phyloP scores from a whole-genome alignment of 176 grass and related monocot genomes.

The Ensete ventricosum region DNA sequence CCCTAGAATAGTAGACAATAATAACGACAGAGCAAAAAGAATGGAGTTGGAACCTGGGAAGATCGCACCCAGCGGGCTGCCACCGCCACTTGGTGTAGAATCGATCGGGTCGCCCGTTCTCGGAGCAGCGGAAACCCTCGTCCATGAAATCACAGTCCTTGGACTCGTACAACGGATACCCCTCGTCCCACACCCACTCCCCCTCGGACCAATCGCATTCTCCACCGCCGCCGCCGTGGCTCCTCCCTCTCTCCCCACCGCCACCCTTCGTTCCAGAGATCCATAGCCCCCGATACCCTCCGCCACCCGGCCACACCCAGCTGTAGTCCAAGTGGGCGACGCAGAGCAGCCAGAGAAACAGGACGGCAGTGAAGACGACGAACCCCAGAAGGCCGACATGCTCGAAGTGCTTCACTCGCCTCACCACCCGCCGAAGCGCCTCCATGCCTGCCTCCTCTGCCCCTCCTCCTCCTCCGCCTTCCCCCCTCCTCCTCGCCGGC shows the following conservation, averaged over 20 bases:
- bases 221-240: background rate
- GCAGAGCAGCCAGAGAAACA: background rate
- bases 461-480: background rate
- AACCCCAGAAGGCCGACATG: constrained; percentile 7
- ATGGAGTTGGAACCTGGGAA: constrained; percentile 28
- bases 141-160: constrained; percentile 41
- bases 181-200: constrained; percentile 34
- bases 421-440: background rate
- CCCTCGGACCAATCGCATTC: constrained; percentile 26
- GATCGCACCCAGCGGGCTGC: constrained; percentile 36
- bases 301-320: background rate
- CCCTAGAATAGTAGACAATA: background rate
- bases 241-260: background rate
- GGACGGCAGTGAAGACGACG: background rate
- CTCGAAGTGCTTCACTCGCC: constrained; percentile 15
- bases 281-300: background rate
- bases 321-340: background rate
- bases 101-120: constrained; percentile 52
- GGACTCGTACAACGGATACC: constrained; percentile 29
- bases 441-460: background rate
- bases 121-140: constrained; percentile 44
- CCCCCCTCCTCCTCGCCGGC: background rate
- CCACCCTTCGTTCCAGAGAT: background rate
- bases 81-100: constrained; percentile 46
- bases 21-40: background rate